Base-by-base conservation (phyloP, 495 filamentous ascomycete genomes). In the Talaromyces liani region DNA sequence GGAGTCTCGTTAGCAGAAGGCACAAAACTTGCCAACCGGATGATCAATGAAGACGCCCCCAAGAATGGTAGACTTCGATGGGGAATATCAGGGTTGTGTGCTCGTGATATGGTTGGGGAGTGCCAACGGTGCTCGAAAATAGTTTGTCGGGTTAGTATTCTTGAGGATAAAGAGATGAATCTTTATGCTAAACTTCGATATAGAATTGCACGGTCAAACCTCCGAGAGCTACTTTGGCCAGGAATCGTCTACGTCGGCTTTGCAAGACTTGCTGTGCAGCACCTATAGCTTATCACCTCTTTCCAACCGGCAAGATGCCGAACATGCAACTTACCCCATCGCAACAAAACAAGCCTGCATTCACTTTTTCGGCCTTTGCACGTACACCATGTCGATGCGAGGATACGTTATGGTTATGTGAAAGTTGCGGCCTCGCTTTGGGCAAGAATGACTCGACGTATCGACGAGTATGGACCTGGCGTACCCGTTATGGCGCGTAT, bases 151-250 rank as follows among this genome's bases (percentile, higher is more conserved):
- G 91, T 95, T 77, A 73, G 85, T 65, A 56, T 18, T 27, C 25
- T 39, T 45, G 47, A n/a, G 4, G 20, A 12, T 36, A 1, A 2
- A 2, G 1, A 1, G 16, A 22, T 22, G 18, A 61, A 5, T 56
- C 39, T 6, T 10, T 33, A 27, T 16, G 9, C 20, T 56, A 2
- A 49, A 9, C 14, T 0, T 54, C 10, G 60, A 63, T n/a, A 20
- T 66, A 95, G 90, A 96, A 97, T 67, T 96, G 92, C 76, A 88
- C 86, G 14, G 84, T 87, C 68, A 94, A 96, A 75, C 84, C 88
- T 0, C 90, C 90, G 0, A 80, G 85, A 1, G 74, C 78, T 7
- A 72, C 78, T 24, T 77, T 81, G 10, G 82, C 93, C 27, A 84
- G 80, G 60, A 80, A 83, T 64, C 87, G 92, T 24, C 86, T 92